phyloP scores from a whole-genome alignment of 208 protist species.

The Crithidia brevicula region DNA sequence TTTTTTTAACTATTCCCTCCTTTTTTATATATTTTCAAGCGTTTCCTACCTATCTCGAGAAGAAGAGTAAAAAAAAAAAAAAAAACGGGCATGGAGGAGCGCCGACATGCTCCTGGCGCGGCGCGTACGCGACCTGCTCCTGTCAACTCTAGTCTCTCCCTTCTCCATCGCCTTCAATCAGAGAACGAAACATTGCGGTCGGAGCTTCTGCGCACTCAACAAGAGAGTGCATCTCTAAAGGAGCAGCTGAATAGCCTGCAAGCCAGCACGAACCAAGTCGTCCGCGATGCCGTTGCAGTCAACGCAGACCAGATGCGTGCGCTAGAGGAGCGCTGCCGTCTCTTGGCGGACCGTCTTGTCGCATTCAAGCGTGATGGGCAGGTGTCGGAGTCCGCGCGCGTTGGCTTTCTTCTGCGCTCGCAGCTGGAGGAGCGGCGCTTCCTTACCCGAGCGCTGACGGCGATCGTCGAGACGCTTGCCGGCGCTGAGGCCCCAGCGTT shows the following conservation, averaged over 20 bases:
- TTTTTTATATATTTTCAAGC: background rate
- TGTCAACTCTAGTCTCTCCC: background rate
- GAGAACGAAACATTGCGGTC: constrained; percentile 69
- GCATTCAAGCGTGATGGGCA: constrained; percentile 51
- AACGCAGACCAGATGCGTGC: constrained; percentile 29
- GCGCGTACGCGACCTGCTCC: constrained; percentile 10
- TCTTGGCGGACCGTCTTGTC: constrained; percentile 57
- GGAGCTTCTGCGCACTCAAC: constrained; percentile 45
- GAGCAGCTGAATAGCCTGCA: constrained; percentile 32
- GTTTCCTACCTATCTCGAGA: background rate
- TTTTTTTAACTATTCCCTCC: too few species aligned
- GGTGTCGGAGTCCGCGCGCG: constrained; percentile 58
- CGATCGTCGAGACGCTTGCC: constrained; percentile 43
- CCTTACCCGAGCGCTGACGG: constrained; percentile 45
- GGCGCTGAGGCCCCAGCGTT: background rate
- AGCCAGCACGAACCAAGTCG: constrained; percentile 16
- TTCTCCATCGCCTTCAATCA: constrained; percentile 47
- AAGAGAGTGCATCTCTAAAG: constrained; percentile 28
- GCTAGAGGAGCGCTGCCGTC: constrained; percentile 53
- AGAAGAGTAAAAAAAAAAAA: background rate
- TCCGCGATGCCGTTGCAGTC: constrained; percentile 14
- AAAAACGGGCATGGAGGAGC: constrained; percentile 3
- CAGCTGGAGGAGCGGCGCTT: constrained; percentile 80
- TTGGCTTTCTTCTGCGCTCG: constrained; percentile 66
- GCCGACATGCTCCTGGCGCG: background rate